Conservation (phyloP, 2,329 filamentous ascomycete species). For the Verticillium tricorpus region DNA sequence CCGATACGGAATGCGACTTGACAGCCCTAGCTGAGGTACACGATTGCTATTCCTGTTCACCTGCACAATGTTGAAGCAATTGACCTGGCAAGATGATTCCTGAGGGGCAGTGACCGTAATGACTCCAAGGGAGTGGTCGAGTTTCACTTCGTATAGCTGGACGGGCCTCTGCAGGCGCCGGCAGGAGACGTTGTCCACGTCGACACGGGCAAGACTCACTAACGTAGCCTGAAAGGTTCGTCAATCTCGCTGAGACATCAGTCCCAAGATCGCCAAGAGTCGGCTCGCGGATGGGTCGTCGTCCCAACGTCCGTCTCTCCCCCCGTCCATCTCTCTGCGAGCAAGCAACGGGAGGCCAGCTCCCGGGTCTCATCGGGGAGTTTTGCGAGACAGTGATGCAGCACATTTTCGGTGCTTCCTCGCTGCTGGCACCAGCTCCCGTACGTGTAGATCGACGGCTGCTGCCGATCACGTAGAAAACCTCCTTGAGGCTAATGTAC, state of each 20-base stretch:
- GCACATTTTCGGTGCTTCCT: neutral
- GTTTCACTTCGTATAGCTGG: too few species aligned
- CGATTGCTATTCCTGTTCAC: neutral
- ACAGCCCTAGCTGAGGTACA: neutral
- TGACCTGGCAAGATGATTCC: neutral
- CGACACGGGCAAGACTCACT: neutral
- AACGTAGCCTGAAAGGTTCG: neutral
- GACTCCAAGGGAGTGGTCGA: too few species aligned
- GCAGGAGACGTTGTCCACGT: too few species aligned
- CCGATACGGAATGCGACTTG: neutral
- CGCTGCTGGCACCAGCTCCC: neutral
- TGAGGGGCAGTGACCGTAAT: neutral
- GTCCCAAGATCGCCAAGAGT: neutral
- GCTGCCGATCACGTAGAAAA: neutral
- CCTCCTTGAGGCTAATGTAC: neutral
- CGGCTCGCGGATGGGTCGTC: neutral
- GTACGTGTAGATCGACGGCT: neutral
- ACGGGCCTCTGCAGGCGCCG: too few species aligned
- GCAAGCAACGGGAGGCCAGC: neutral
- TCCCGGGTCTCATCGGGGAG: neutral
- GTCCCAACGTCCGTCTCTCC: neutral
- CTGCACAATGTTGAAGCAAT: neutral
- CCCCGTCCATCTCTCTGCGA: neutral
- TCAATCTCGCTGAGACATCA: neutral
- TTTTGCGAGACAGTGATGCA: neutral